phyloP scores from a whole-genome alignment of 176 grass and related monocot genomes.

The Musa troglodytarum region DNA sequence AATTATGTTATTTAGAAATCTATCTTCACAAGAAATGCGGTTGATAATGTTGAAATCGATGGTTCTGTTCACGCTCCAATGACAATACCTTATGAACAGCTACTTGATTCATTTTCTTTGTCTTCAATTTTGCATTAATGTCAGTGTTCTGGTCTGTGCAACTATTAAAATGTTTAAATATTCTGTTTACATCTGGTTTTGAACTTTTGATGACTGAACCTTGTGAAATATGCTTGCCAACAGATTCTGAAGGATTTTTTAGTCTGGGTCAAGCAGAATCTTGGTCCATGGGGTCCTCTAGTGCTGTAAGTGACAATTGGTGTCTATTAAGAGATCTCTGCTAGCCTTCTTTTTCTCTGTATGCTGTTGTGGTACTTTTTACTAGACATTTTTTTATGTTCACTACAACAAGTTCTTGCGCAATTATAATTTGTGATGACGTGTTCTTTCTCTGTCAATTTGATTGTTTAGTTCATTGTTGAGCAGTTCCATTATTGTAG shows the following conservation, averaged over 20 bases:
- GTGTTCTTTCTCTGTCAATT: background rate
- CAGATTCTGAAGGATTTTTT: constrained; percentile 70
- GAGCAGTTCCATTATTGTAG: background rate
- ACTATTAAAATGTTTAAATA: no score
- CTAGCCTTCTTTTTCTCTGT: no score
- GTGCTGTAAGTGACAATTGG: constrained; percentile 60
- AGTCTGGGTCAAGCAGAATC: constrained; percentile 87
- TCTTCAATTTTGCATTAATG: background rate
- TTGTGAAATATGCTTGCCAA: background rate
- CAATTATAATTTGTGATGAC: background rate
- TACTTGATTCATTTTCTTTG: background rate
- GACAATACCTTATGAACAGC: background rate
- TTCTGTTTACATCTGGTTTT: background rate
- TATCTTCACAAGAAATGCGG: no score
- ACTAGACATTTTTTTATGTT: no score
- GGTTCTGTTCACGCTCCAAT: background rate
- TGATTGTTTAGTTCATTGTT: background rate
- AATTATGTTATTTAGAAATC: no score
- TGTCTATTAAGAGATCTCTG: background rate
- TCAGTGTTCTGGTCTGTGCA: background rate
- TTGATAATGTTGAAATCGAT: no score
- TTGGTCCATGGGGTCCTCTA: constrained; percentile 56
- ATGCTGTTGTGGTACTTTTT: no score
- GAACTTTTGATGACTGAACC: constrained; percentile 19
- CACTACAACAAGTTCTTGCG: no score